Base-by-base conservation (phyloP, 2,329 filamentous ascomycete genomes). In the Bipolaris sorokiniana region DNA sequence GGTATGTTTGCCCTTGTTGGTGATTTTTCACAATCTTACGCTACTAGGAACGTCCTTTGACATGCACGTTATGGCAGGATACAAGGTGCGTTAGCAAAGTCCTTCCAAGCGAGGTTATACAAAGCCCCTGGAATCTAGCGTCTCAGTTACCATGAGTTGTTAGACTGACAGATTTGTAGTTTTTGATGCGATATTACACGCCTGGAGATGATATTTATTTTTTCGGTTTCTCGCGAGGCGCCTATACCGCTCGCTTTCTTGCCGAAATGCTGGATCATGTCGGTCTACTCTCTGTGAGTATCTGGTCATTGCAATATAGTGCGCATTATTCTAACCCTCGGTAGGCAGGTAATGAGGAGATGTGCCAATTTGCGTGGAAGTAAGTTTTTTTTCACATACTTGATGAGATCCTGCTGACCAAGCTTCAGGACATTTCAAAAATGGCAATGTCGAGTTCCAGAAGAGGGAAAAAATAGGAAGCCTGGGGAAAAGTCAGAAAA, bases 251-350 rank as follows among this genome's bases (percentile, higher is more conserved):
- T 15, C 76, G 81, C 3, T 84, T 82, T 51, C 70, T 84, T 3
- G 90, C 91, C 0, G 90, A 95, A 70, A 94, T 94, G 91, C 82
- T 95, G 6, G 90, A 95, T 68, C 88, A 90, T 64, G 87, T 95
- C 52, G 91, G 92, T 1, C 81, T 96, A 0, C 81, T 96, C 13
- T 89, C 88, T 11, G 71, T 72, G 59, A 65, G 67, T 54, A 33
- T 9, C 13, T 7, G 42, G 11, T 7, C 28, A 33, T 18, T 16
- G 9, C 15, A 1, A 41, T 34, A 11, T 51, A 13, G 31, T 34
- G 18, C 18, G 10, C 31, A 23, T 28, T n/a, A 41, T 13, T 50
- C 20, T 49, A 41, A 45, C 11, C n/a, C 11, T 10, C 5, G 6
- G 3, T 34, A 73, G 69, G 88, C 90, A 49, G 91, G 91, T 10